Evolutionary conservation across 2,329 filamentous ascomycete species (phyloP).

Genomic region (Calycina herbarum): DNA sequence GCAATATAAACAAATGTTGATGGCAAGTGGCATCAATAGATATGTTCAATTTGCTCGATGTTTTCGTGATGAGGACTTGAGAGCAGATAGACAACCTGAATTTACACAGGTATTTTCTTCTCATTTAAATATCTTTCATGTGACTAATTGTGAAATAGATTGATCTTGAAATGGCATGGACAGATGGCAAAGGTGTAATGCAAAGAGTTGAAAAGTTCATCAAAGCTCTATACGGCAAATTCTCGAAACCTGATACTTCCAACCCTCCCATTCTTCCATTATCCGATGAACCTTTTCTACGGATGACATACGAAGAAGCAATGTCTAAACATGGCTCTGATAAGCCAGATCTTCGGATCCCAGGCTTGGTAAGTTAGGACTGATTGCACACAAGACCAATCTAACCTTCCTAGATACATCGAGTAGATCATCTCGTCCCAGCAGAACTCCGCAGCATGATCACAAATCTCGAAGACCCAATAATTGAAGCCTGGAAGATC

Average conservation of each 20-base stretch:
- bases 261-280: constrained; percentile 13
- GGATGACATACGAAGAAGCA: constrained; percentile 68
- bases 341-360: constrained; percentile 85
- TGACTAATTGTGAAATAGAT: constrained; percentile 53
- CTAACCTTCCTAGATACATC: constrained; percentile 56
- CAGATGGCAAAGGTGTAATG: constrained; percentile 71
- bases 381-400: not conserved
- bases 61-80: constrained; percentile 91
- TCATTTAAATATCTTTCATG: not conserved
- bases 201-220: constrained; percentile 33
- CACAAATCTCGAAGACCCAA: constrained; percentile 63
- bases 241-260: constrained; percentile 15
- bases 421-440: constrained; percentile 63
- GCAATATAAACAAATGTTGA: constrained; percentile 97
- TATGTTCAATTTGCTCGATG: constrained; percentile 95
- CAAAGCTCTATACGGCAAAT: constrained; percentile 27
- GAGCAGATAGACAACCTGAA: constrained; percentile 91
- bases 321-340: constrained; percentile 84
- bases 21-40: constrained; percentile 78
- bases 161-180: constrained; percentile 92
- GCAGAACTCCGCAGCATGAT: constrained; percentile 73
- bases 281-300: constrained; percentile 22
- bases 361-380: constrained; percentile 54
- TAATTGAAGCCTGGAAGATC: constrained; percentile 75
- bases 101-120: constrained; percentile 73